Base-by-base conservation (phyloP, 257 asterid species). In the Scutellaria baicalensis region DNA sequence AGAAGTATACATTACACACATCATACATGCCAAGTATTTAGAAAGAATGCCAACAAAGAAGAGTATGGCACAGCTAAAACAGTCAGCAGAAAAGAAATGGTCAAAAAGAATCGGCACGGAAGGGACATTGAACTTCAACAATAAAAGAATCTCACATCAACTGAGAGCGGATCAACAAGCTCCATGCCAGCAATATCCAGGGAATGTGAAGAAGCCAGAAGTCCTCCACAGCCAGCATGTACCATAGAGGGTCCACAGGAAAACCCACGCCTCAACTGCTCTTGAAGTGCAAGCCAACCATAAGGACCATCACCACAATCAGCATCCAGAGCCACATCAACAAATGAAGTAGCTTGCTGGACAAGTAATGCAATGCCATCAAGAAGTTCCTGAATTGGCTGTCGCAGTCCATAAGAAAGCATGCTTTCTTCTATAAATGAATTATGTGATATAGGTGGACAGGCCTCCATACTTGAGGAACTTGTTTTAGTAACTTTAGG, bases 211-310 rank as follows among this genome's bases (percentile, higher is more conserved):
- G 96, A 89, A 76, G 99, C 89, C 85, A 94, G 78, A 75, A 89
- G 83, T 64, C 99, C 99, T 67, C 99, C 99, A 81, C 99, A 94
- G 70, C 97, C 99, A 77, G 97, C 99, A 86, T 94, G 99, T 44
- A 86, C 96, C 97, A 87, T 94, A 68, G 95, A 86, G 64, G 99
- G 99, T 62, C 99, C 93, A 82, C 99, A 94, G 55, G 97, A 89
- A 85, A 94, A 88, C 43, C 96, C 97, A 71, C 97, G 99, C 81
- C 97, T 91, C 84, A 85, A 73, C 82, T 94, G 99, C 88, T 94
- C 99, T 87, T 94, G 95, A 80, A 91, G 74, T 23, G 97, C 95
- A 77, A 94, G 99, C 97, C 93, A 91, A 63, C 99, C 96, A 81
- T 82, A 86, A 60, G 96, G 96, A 64, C 99, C 99, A 85, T 94